phyloP scores from a whole-genome alignment of 2,329 filamentous ascomycete species.

The Lasiodiplodia theobromae region DNA sequence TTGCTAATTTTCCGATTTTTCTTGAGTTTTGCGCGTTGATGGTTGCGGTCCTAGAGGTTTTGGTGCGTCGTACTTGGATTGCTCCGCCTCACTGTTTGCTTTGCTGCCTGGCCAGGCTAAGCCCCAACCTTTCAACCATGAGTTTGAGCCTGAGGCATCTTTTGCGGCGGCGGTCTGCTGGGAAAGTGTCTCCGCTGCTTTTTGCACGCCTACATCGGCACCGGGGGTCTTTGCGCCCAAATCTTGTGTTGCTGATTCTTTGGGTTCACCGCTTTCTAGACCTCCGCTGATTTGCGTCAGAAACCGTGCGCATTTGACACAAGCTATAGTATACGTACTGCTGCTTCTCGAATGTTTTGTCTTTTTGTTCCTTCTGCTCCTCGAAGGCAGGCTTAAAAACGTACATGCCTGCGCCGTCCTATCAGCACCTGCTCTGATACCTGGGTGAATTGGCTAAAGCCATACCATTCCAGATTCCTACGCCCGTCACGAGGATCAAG shows the following conservation, averaged over 20 bases:
- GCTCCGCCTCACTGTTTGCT: slow-evolving; percentile 14
- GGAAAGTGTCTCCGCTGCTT: no score
- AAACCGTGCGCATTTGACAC: background rate
- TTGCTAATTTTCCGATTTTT: background rate
- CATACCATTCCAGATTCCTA: slow-evolving; percentile 39
- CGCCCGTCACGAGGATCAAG: slow-evolving; percentile 40
- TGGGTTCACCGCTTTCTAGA: background rate
- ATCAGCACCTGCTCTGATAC: background rate
- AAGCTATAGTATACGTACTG: background rate
- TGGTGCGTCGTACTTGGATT: background rate
- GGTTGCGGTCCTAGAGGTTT: background rate
- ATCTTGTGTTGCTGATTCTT: background rate
- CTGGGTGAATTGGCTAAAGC: background rate
- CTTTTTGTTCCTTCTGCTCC: slow-evolving; percentile 39
- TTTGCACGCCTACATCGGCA: background rate
- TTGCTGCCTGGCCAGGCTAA: slow-evolving; percentile 27
- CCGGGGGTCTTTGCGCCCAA: background rate
- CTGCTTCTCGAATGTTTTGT: slow-evolving; percentile 12
- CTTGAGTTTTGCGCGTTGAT: background rate
- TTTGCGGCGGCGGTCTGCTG: background rate
- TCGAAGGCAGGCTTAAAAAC: slow-evolving; percentile 45
- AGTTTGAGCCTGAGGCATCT: slow-evolving; percentile 12
- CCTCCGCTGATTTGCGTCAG: background rate
- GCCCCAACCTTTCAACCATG: slow-evolving; percentile 19
- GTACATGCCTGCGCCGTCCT: slow-evolving; percentile 32